Percentiles rank a stretch among this genome's conserved stretches.
These are phyloP conservation scores for Termitomyces sp. DNA, from an alignment of 768 basidiomycete genomes.

Conservation along the genomic window DNA sequence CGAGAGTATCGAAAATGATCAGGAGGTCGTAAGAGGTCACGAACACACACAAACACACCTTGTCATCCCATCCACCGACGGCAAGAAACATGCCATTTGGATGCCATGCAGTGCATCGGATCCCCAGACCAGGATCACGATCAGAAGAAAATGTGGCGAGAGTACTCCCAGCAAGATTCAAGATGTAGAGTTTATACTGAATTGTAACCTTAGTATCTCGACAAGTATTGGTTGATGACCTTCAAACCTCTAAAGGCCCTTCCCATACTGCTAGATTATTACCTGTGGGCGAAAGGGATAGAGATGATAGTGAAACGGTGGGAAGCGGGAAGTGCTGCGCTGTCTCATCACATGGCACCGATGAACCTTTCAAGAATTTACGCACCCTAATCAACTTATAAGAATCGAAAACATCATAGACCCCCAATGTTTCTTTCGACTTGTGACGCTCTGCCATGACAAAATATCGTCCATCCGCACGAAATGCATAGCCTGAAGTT, in stretches of 20 bases:
- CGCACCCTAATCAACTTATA: conserved; percentile 74
- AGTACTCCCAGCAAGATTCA: conserved; percentile 62
- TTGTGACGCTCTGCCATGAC: conserved; percentile 85
- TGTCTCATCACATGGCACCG: conserved; percentile 6
- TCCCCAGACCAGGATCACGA: conserved; percentile 80
- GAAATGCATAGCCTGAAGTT: conserved; percentile 71
- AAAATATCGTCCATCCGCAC: conserved; percentile 80
- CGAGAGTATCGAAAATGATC: conserved; percentile 6
- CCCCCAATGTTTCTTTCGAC: conserved; percentile 81
- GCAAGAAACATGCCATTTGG: conserved; percentile 81
- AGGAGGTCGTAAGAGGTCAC: neutral
- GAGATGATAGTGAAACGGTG: conserved; percentile 65
- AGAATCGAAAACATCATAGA: conserved; percentile 72
- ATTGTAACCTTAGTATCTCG: neutral
- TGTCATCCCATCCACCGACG: conserved; percentile 87
- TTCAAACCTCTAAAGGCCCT: conserved; percentile 70
- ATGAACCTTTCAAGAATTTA: conserved; percentile 3
- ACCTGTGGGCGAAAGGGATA: conserved; percentile 75
- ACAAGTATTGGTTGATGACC: neutral
- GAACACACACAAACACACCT: conserved; percentile 40
- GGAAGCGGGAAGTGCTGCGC: conserved; percentile 80
- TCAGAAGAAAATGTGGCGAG: conserved; percentile 67
- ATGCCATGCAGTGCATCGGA: conserved; percentile 80
- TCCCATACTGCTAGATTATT: conserved; percentile 82
- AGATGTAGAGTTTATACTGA: conserved; percentile 74